These are phyloP conservation scores for Arabis alpina DNA, from an alignment of 345 rosid species.

Conservation along the genomic window DNA sequence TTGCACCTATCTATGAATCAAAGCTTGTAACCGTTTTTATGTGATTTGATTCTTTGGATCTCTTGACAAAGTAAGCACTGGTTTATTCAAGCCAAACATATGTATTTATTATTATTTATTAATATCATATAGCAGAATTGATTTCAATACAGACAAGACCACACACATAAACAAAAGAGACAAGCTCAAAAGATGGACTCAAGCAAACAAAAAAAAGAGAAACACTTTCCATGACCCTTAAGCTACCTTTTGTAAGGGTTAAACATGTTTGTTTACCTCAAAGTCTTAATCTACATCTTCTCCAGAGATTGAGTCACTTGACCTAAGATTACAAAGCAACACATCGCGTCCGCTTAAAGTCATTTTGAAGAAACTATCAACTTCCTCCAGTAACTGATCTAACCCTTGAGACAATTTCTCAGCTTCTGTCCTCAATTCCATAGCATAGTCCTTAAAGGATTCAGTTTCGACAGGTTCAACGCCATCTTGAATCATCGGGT, in stretches of 20 bases:
- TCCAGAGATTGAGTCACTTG: slow-evolving; percentile 44
- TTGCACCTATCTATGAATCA: slow-evolving; percentile 28
- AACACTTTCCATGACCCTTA: slow-evolving; percentile 23
- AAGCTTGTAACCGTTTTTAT: background rate
- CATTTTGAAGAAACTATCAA: slow-evolving; percentile 81
- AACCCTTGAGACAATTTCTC: slow-evolving; percentile 69
- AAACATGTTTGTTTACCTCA: slow-evolving; percentile 27
- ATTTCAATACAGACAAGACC: slow-evolving; percentile 39
- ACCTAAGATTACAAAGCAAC: slow-evolving; percentile 78
- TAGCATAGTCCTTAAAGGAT: slow-evolving; percentile 42
- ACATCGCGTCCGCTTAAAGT: slow-evolving; percentile 81
- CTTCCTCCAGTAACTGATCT: slow-evolving; percentile 66
- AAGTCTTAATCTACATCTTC: slow-evolving; percentile 41
- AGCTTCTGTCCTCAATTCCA: slow-evolving; percentile 48
- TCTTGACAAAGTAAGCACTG: background rate
- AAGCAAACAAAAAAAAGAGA: slow-evolving; percentile 23
- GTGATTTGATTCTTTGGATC: background rate
- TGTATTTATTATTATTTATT: slow-evolving; percentile 11
- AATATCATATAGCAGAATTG: slow-evolving; percentile 22
- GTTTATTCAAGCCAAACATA: slow-evolving; percentile 26
- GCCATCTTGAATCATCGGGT: slow-evolving; percentile 66
- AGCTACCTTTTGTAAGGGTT: slow-evolving; percentile 9
- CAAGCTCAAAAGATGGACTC: slow-evolving; percentile 38
- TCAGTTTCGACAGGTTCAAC: slow-evolving; percentile 47
- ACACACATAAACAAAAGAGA: slow-evolving; percentile 26